These are phyloP conservation scores for Borealophlyctis nickersoniae DNA, from an alignment of 192 early-diverging fungal species.

Conservation along the genomic window DNA sequence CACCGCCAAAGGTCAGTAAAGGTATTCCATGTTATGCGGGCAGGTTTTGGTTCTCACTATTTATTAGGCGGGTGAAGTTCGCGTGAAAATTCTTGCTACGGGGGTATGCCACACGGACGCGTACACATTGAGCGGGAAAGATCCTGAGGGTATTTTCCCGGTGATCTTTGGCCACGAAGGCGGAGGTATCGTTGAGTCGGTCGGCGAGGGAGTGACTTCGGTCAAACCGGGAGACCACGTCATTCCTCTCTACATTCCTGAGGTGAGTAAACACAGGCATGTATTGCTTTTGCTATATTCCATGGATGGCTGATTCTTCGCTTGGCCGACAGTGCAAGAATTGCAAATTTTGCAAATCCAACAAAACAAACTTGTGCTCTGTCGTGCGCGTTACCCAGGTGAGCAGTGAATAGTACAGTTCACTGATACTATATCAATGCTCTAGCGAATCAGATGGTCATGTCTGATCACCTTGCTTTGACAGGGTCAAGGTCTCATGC, in stretches of 20 bases:
- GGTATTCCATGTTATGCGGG: neutral
- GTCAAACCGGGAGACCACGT: slow-evolving; percentile 93
- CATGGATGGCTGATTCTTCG: neutral
- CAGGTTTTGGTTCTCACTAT: neutral
- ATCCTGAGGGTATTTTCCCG: slow-evolving; percentile 78
- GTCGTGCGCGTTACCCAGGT: slow-evolving; percentile 84
- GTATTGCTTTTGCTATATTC: no score
- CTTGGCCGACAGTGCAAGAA: slow-evolving; percentile 72
- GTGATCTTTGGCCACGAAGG: slow-evolving; percentile 94
- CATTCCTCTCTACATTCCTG: slow-evolving; percentile 76
- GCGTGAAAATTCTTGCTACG: slow-evolving; percentile 87
- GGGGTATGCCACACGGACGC: slow-evolving; percentile 91
- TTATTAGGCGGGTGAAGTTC: slow-evolving; percentile 88
- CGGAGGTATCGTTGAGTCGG: slow-evolving; percentile 90
- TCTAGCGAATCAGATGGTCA: neutral
- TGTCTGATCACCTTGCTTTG: neutral
- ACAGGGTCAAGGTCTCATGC: slow-evolving; percentile 88
- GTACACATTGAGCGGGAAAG: slow-evolving; percentile 88
- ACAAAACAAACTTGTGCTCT: slow-evolving; percentile 96
- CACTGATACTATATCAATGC: no score
- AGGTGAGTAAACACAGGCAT: no score
- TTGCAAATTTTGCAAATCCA: slow-evolving; percentile 97
- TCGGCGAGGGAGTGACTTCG: slow-evolving; percentile 90
- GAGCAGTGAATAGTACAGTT: neutral
- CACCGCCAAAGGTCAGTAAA: slow-evolving; percentile 72